Evolutionary conservation across 495 filamentous ascomycete genomes (phyloP), one percentile per base, ranked within the genome.

Genomic region (Penicillium cosmopolitanum): DNA sequence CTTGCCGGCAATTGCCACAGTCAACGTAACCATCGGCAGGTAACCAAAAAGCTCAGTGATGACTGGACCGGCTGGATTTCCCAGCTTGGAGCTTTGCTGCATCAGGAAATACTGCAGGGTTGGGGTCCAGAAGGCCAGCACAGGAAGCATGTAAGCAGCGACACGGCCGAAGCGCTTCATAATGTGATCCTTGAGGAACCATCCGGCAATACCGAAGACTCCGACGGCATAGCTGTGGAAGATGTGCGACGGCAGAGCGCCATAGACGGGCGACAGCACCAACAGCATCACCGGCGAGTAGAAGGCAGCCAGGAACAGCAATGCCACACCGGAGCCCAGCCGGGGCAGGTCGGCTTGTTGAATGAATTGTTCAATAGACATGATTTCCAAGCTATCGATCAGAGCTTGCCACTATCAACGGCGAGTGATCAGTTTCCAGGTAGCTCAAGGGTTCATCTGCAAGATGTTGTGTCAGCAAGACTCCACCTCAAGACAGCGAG

Each of bases 261-360:
- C 94, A 75, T 96, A 98, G 19, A 93, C 89, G 3, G 94, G 95
- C 19, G 90, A 87, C 35, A 98, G 74, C 6, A 81, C 85, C 60
- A 91, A 76, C 63, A 89, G 81, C 23, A 91, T 95, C 53, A 91
- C 84, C 55, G 85, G 86, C 19, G 91, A 90, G 59, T 84, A 89
- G 47, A 89, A 69, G 2, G 90, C 92, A n/a, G 87, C 81, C 46
- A 95, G 81, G 21, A 83, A 59, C 59, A 96, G 80, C 51, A 93
- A 71, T 6, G 73, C 65, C 51, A 75, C 57, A 21, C 73, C 80
- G 46, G 65, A 66, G 18, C 60, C 58, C 43, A 76, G 62, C 53
- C 68, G 66, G 51, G 65, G 65, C 63, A 50, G 50, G 58, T 77
- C 71, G 56, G 64, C 61, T 38, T 63, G 67, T 60, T 61, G 67